These are phyloP conservation scores for Fonsecaea monophora DNA, from an alignment of 2,329 filamentous ascomycete genomes.

Conservation along the genomic window DNA sequence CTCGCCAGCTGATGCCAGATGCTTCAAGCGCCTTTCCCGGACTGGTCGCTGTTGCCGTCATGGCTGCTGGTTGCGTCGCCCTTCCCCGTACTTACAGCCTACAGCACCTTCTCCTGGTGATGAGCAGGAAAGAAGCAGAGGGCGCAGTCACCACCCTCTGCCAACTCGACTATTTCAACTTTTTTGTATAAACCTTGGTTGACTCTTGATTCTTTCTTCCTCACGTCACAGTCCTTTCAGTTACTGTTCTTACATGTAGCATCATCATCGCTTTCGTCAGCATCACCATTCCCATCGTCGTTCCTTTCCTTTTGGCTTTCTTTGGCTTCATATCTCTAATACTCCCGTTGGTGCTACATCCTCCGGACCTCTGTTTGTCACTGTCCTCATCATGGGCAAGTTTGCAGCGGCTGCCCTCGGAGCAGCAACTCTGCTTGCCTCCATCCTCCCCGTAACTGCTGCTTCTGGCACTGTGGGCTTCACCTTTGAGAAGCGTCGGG, in stretches of 20 bases:
- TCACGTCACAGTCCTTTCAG: conserved; percentile 7
- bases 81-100: background rate
- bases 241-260: background rate
- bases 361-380: background rate
- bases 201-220: background rate
- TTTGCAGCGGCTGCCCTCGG: conserved; percentile 24
- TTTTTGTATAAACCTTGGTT: background rate
- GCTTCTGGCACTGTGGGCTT: conserved; percentile 33
- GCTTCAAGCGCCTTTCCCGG: conserved; percentile 2
- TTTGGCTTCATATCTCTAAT: conserved; percentile 9
- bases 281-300: conserved; percentile 7
- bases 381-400: conserved; percentile 25
- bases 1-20: background rate
- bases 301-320: conserved; percentile 5
- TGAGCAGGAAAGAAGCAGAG: background rate
- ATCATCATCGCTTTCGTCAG: conserved; percentile 4
- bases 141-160: conserved; percentile 3
- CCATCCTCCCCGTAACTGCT: conserved; percentile 25
- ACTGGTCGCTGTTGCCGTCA: background rate
- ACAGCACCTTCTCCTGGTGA: background rate
- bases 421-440: conserved; percentile 31
- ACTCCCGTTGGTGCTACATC: background rate
- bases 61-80: conserved; percentile 5
- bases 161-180: conserved; percentile 2
- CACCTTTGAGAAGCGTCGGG: conserved; percentile 34